phyloP scores from a whole-genome alignment of 306 rosid genomes.

The Rubus idaeus region DNA sequence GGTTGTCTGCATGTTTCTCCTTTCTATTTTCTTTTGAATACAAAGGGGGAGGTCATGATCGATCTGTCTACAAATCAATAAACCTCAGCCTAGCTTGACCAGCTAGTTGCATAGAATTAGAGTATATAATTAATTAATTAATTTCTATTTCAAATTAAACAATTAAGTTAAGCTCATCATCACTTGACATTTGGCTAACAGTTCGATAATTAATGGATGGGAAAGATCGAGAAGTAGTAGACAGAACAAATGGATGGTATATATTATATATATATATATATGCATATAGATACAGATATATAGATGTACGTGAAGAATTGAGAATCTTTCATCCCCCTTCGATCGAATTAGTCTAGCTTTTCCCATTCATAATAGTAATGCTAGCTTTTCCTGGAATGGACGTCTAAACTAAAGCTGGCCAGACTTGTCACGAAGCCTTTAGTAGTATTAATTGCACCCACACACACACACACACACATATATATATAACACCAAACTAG shows the following conservation, averaged over 20 bases:
- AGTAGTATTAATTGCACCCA: neutral
- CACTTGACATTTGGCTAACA: neutral
- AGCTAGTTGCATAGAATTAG: neutral
- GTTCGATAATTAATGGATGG: neutral
- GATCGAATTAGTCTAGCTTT: neutral
- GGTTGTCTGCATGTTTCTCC: neutral
- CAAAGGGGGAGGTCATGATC: no score
- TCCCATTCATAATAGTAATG: neutral
- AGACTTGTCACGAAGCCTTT: no score
- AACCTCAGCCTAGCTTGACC: neutral
- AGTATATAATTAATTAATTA: neutral
- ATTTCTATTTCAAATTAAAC: neutral
- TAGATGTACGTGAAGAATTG: neutral
- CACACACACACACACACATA: no score
- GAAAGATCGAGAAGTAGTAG: neutral
- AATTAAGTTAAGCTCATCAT: neutral
- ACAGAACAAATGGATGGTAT: no score
- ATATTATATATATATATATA: conserved; percentile 2
- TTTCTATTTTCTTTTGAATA: no score
- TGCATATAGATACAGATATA: neutral
- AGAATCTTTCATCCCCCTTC: conserved; percentile 11
- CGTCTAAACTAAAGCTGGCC: neutral
- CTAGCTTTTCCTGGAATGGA: conserved; percentile 10
- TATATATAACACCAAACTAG: no score
- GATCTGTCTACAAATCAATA: neutral